Percentiles rank a stretch among this genome's conserved stretches.
Conservation (phyloP, 2,329 filamentous ascomycete species). For the Fusarium albosuccineum region DNA sequence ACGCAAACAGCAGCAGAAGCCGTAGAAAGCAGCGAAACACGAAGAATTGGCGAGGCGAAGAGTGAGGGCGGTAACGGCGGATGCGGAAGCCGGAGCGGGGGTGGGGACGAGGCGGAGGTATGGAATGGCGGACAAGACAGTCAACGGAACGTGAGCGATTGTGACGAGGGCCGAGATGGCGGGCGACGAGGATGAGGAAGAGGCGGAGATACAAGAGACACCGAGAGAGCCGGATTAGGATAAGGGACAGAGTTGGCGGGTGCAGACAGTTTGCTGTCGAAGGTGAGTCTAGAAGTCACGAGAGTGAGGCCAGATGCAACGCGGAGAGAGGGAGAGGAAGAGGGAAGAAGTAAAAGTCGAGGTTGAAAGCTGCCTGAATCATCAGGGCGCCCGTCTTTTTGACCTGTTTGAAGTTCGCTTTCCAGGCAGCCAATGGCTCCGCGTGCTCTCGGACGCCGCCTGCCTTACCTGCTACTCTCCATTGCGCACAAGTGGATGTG, state of each 20-base stretch:
- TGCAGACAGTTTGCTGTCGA: neutral
- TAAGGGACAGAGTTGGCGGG: conserved; percentile 6
- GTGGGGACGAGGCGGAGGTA: conserved; percentile 19
- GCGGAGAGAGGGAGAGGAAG: conserved; percentile 6
- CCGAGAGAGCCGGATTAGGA: conserved; percentile 1
- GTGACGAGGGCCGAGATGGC: conserved; percentile 21
- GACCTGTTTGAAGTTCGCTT: conserved; percentile 41
- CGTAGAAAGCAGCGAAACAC: conserved; percentile 9
- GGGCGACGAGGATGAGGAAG: conserved; percentile 15
- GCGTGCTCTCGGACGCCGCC: conserved; percentile 17
- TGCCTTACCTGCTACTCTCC: conserved; percentile 9
- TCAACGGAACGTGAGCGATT: conserved; percentile 4
- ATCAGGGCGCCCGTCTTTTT: conserved; percentile 36
- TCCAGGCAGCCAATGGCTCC: conserved; percentile 44
- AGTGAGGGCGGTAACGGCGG: conserved; percentile 12
- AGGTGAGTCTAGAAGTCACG: conserved; percentile 14
- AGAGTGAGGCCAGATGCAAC: conserved; percentile 11
- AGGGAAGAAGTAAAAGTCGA: conserved; percentile 19
- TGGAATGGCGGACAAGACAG: conserved; percentile 14
- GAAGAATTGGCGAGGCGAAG: conserved; percentile 18
- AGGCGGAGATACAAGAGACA: conserved; percentile 11
- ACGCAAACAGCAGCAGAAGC: conserved; percentile 16
- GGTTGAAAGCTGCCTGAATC: conserved; percentile 38
- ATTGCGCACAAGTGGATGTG: conserved; percentile 18
- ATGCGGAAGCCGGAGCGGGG: conserved; percentile 38